Evolutionary conservation across 495 filamentous ascomycete genomes (phyloP), one percentile per base, ranked within the genome.

Genomic region (Tetracladium setigerum): DNA sequence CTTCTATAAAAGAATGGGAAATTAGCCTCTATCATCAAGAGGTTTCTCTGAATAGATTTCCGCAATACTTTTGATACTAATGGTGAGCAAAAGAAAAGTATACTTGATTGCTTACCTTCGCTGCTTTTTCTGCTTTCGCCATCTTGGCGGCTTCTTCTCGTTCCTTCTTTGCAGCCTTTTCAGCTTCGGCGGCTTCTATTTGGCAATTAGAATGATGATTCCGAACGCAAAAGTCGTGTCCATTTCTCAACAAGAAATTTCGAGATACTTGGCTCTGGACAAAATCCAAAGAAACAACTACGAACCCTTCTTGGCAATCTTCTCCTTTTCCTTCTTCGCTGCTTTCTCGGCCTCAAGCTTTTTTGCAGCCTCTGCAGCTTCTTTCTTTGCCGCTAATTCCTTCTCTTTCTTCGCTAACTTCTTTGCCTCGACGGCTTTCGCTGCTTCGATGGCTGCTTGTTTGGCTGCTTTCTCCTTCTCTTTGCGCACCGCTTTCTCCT

Each of bases 381-480:
- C 52, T 40, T 44, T 41, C 17, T 51, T 18, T 8, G 13, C 14
- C n/a, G 19, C 14, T 15, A 19, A 35, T 7, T 40, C 14, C 15
- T n/a, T 38, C 39, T 55, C 47, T 6, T 53, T 50, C 30, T 55
- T 54, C 18, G 32, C 35, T 30, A 43, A 34, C 18, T 58, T 54
- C 35, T 47, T 50, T 30, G 22, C 49, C 32, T 33, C 55, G 27
- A 44, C 22, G 22, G 22, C 22, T 7, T 27, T n/a, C n/a, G 41
- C 39, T 30, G 22, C 49, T 30, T 33, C 55, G 27, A 44, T 7
- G 22, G 22, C 22, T 7, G 3, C 44, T n/a, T 47, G 7, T 15
- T 17, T 42, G 3, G 22, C 39, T 42, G 39, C 39, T 19, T 3
- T 3, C 6, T 14, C 39, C 22, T 18, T 22, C 14, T 14, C 39